Evolutionary conservation across 1,284 basidiomycete species (phyloP), one percentile per base, ranked within the genome.

Genomic region (Ustilago loliicola): DNA sequence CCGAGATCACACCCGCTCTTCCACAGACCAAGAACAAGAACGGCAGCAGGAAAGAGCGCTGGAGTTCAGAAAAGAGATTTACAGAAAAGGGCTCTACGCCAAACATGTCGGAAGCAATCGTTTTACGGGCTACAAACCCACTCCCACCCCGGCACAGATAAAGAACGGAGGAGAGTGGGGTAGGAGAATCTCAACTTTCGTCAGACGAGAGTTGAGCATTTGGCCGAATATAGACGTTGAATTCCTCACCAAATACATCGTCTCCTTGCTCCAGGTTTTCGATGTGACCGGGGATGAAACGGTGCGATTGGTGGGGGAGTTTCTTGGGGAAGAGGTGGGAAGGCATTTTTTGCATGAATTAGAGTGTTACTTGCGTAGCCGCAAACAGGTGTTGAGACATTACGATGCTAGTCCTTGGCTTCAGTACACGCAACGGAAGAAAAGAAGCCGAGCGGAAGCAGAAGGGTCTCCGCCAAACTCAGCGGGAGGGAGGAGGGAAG

Each of bases 101-200:
- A 79, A 79, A 30, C 85, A 86, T 50, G 79, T 86, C 23, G 85
- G 83, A 9, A 66, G 72, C n/a, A 85, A 86, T 47, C 66, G 81
- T 1, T 82, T 80, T 60, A 86, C 83, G 1, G 61, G 75, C 32
- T 85, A 81, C 79, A 77, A 76, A 19, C 57, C 83, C 2, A 64
- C 64, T 45, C 77, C 73, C 10, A 32, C 61, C 0, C 79, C 83
- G 6, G 53, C 72, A 17, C 70, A 66, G 3, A 76, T 85, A 21
- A 64, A 64, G 1, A 19, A 38, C 13, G 3, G 11, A 21, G 4
- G 3, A 25, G 23, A 40, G 25, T 27, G 54, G 56, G 6, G 42
- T 19, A 11, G 57, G 45, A 29, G 8, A 11, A 78, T 32, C 64
- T 73, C 29, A 21, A 79, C 72, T 52, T 87, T 86, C 61, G 53